Evolutionary conservation across 768 basidiomycete species (phyloP), one percentile per base, ranked within the genome.

Genomic region (Floccularia luteovirens): DNA sequence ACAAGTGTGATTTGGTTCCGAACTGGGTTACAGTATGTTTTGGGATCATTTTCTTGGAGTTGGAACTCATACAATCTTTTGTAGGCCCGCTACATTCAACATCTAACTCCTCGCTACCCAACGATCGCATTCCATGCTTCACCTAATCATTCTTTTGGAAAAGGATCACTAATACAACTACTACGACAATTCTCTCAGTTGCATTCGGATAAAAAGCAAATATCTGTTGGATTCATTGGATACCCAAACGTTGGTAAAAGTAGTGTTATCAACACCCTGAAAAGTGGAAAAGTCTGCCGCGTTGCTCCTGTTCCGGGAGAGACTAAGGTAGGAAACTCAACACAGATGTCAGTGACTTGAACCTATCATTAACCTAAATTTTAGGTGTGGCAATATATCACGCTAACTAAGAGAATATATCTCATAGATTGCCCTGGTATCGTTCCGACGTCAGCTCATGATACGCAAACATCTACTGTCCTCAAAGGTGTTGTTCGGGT

Each of bases 361-460:
- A n/a, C 25, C 12, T 62, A 62, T 22, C 7, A 35, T 34, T 17
- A 12, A 12, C n/a, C n/a, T n/a, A n/a, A n/a, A n/a, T n/a, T n/a
- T n/a, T 39, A 75, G 73, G 93, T 98, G 49, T 99, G 96, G 96
- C 94, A 99, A 74, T 99, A 99, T 62, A 97, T 99, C 67, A 93
- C 91, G 21, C 69, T 99, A 30, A 99, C 93, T 44, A 79, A 85
- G 47, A 77, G 88, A 39, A 99, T 99, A 57, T 99, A 97, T 69
- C 83, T 99, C 50, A 97, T 99, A 66, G 96, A 99, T 63, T 99
- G 96, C 58, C 96, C 96, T 21, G 96, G 96, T 36, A 89, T 98
- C 60, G 96, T 97, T 1, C 94, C 94, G 2, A 83, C 91, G 13
- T 93, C 91, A 17, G 86, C 90, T 2, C 74, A 87, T 46, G 93